Evolutionary conservation across 1,139 yeast species (phyloP), one percentile per base, ranked within the genome.

Genomic region (Yamadazyma dushanensis): DNA sequence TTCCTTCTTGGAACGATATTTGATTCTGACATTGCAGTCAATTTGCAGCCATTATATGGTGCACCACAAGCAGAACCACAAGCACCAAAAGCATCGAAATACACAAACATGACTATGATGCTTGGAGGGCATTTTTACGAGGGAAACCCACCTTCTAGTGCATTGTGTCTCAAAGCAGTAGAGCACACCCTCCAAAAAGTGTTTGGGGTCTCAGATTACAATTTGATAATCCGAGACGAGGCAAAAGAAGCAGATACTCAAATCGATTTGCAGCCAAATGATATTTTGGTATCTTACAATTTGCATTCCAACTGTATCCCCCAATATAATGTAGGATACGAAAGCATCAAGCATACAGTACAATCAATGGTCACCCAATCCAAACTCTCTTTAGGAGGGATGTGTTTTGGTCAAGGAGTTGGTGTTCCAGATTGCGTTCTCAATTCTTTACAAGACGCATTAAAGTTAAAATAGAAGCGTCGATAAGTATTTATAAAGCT

Each of bases 391-490:
- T 53, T 85, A 8, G 89, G 94, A 16, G 97, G 97, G 0, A 86
- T 84, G 78, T 78, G 88, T 2, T 83, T 83, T 56, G 87, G 89
- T 9, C 75, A 74, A 29, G 95, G 96, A 0, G 79, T 87, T 2
- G 97, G 97, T 1, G 90, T 90, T 1, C 96, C 96, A 1, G 96
- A 89, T 58, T 84, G 92, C 47, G 83, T 87, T 1, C 59, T 75
- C 26, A 79, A 80, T 50, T 76, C 85, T 6, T 69, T 84, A 37
- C 71, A 70, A 33, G 77, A 70, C 37, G 94, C 92, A 4, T 36
- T 59, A 21, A 43, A 41, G 5, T 26, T 26, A n/a, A 15, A 26
- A n/a, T 26, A 8, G 19, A 5, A 24, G n/a, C n/a, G n/a, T n/a
- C n/a, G n/a, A n/a, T n/a, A n/a, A 24, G 10, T 24, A 4, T 25